Conservation (phyloP, 1,284 basidiomycete species). For the Cerioporus squamosus region DNA sequence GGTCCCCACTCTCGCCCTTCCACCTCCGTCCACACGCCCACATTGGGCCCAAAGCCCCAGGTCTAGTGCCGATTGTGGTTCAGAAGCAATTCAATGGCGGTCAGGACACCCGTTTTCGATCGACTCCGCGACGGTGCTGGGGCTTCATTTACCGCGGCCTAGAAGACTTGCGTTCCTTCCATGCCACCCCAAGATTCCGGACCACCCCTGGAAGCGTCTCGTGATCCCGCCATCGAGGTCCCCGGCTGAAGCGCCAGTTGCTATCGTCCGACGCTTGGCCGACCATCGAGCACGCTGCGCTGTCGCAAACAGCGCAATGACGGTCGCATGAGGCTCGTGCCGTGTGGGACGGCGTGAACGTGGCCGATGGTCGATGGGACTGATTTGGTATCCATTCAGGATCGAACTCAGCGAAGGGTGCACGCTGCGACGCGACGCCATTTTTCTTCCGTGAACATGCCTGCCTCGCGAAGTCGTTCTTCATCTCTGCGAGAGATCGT, state of each 20-base stretch:
- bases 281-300: not conserved
- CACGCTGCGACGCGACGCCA: not conserved
- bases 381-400: not conserved
- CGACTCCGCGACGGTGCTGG: slow-evolving; percentile 1
- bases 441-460: slow-evolving; percentile 8
- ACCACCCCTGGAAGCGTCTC: not conserved
- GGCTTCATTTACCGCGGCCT: not conserved
- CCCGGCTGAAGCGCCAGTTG: no score
- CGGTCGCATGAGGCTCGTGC: not conserved
- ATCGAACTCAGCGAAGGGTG: not conserved
- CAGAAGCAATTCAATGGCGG: not conserved
- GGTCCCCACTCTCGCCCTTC: no score
- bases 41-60: not conserved
- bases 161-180: not conserved
- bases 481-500: no score
- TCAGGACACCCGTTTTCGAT: not conserved
- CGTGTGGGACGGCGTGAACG: not conserved
- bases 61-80: not conserved
- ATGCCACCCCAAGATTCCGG: not conserved
- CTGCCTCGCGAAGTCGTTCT: no score
- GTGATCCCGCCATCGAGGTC: not conserved
- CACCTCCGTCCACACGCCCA: not conserved
- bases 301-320: not conserved
- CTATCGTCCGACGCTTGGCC: not conserved
- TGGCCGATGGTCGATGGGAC: not conserved